phyloP scores from a whole-genome alignment of 345 rosid species.

The Pugionium dolabratum region DNA sequence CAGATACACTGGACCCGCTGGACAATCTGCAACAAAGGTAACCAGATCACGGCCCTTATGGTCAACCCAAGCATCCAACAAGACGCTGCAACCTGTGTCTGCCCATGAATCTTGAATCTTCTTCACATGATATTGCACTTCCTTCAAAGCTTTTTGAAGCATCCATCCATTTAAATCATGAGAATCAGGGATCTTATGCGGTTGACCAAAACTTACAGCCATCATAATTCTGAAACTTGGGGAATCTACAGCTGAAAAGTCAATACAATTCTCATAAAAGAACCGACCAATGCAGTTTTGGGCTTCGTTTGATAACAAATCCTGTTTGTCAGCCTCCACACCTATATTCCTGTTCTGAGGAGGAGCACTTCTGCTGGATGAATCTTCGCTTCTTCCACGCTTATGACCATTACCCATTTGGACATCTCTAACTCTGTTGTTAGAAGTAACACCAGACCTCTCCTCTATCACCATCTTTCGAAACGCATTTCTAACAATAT shows the following conservation, averaged over 20 bases:
- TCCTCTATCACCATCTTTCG: conserved; percentile 10
- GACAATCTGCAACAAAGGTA: conserved; percentile 55
- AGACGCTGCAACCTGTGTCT: conserved; percentile 60
- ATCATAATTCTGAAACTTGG: conserved; percentile 47
- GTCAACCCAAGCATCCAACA: conserved; percentile 68
- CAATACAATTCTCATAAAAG: conserved; percentile 50
- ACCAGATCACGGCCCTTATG: conserved; percentile 51
- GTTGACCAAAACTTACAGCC: conserved; percentile 18
- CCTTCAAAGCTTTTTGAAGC: conserved; percentile 42
- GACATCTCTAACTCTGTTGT: no score
- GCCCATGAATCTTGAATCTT: conserved; percentile 55
- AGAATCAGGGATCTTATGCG: conserved; percentile 36
- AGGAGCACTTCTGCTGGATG: conserved; percentile 4
- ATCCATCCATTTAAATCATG: conserved; percentile 47
- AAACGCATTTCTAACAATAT: conserved; percentile 39
- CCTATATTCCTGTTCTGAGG: not conserved
- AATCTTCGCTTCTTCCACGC: conserved; percentile 16
- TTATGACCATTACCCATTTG: not conserved
- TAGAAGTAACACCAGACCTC: conserved; percentile 4
- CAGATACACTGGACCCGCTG: conserved; percentile 56
- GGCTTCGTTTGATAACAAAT: conserved; percentile 30
- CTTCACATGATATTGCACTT: conserved; percentile 45
- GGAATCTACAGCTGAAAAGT: conserved; percentile 45
- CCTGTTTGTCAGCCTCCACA: conserved; percentile 17
- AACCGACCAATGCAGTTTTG: conserved; percentile 44